phyloP scores from a whole-genome alignment of 2,329 filamentous ascomycete genomes.

The Paraphaeosphaeria minitans region DNA sequence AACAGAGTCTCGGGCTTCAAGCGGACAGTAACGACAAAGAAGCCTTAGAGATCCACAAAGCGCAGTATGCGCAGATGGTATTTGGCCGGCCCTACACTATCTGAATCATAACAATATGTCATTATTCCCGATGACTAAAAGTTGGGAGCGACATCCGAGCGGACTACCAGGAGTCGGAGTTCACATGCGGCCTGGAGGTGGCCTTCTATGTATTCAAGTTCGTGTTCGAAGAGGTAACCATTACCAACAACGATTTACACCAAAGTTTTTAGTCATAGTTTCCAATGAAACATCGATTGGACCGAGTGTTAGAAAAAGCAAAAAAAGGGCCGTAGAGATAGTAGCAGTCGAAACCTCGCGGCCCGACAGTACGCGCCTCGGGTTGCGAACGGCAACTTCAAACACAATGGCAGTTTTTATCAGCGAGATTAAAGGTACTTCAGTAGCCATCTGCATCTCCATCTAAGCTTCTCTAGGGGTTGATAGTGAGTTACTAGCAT shows the following conservation, averaged over 20 bases:
- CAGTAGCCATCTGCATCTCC: neutral
- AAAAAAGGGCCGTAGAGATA: neutral
- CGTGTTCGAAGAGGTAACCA: neutral
- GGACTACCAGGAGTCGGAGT: neutral
- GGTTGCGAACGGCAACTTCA: constrained; percentile 1
- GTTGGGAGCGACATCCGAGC: neutral
- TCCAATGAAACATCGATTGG: neutral
- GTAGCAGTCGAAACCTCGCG: neutral
- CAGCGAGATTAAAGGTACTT: neutral
- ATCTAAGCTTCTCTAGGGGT: neutral
- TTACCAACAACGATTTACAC: neutral
- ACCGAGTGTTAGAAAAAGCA: neutral
- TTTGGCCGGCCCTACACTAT: neutral
- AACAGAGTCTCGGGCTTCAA: constrained; percentile 14
- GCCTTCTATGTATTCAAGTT: neutral
- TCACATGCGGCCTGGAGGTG: neutral
- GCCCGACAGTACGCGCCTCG: constrained; percentile 4
- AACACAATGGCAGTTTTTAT: neutral
- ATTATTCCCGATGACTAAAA: neutral
- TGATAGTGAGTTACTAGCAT: neutral
- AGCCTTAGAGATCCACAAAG: neutral
- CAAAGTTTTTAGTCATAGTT: neutral
- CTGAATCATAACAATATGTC: neutral
- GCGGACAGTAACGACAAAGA: neutral
- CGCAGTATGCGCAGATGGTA: neutral